phyloP scores from a whole-genome alignment of 768 basidiomycete genomes.

The Hygrophorus russula region DNA sequence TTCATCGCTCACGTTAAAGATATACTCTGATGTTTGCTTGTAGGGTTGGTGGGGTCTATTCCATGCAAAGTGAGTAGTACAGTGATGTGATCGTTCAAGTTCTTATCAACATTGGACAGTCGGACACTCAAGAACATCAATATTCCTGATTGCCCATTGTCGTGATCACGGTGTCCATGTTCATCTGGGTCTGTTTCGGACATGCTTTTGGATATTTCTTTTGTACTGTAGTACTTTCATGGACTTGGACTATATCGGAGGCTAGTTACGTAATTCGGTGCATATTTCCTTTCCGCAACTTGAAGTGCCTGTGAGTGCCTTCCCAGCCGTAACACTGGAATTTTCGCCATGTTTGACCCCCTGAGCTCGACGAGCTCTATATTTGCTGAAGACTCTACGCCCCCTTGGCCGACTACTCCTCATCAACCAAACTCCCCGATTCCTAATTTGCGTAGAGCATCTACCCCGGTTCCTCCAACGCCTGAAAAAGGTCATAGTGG shows the following conservation, averaged over 20 bases:
- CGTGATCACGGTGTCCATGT: conserved; percentile 13
- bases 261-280: neutral
- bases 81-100: neutral
- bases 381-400: conserved; percentile 37
- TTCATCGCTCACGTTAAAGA: neutral
- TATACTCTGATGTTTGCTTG: conserved; percentile 3
- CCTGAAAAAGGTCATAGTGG: conserved; percentile 41
- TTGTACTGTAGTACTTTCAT: too few species aligned
- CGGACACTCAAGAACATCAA: conserved; percentile 62
- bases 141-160: conserved; percentile 46
- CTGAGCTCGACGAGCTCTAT: conserved; percentile 43
- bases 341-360: conserved; percentile 55
- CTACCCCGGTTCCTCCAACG: conserved; percentile 37
- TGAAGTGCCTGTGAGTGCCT: too few species aligned
- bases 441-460: conserved; percentile 57
- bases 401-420: conserved; percentile 79
- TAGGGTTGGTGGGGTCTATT: conserved; percentile 59
- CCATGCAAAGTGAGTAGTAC: conserved; percentile 36
- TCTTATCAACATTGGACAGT: conserved; percentile 28
- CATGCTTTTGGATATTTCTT: too few species aligned
- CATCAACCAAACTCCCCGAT: conserved; percentile 61
- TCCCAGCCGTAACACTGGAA: too few species aligned
- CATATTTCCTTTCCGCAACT: neutral
- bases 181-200: too few species aligned
- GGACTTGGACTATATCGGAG: too few species aligned